These are phyloP conservation scores for Nicotiana undulata DNA, from an alignment of 257 asterid genomes.

Conservation along the genomic window DNA sequence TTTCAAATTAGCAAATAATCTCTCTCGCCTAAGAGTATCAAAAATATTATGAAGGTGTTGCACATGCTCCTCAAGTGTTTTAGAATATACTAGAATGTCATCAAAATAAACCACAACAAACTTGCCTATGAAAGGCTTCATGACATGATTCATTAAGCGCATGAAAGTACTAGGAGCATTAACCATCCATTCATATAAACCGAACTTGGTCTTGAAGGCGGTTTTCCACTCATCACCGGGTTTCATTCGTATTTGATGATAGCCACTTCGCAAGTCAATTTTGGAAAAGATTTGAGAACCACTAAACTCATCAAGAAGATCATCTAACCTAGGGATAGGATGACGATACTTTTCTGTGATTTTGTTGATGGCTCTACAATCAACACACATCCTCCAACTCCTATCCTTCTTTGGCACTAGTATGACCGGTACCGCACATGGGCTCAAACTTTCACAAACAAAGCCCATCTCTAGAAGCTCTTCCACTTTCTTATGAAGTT, in stretches of 20 bases:
- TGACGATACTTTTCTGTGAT: neutral
- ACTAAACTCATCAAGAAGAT: neutral
- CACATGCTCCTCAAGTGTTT: neutral
- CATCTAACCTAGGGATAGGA: neutral
- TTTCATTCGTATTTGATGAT: neutral
- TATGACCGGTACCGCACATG: too few species aligned
- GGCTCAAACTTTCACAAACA: too few species aligned
- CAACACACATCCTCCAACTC: neutral
- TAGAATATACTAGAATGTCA: neutral
- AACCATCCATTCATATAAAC: too few species aligned
- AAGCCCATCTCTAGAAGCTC: too few species aligned
- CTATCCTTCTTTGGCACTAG: too few species aligned
- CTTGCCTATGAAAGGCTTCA: too few species aligned
- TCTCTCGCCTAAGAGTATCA: neutral
- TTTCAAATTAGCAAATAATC: neutral
- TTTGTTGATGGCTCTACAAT: neutral
- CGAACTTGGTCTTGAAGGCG: neutral
- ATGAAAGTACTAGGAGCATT: too few species aligned
- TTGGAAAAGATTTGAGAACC: neutral
- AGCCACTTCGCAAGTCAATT: neutral
- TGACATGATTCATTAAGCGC: too few species aligned
- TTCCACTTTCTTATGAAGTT: too few species aligned
- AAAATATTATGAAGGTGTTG: neutral
- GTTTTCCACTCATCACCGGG: constrained; percentile 3
- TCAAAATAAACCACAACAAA: too few species aligned